Percentiles rank a stretch among this genome's conserved stretches.
Evolutionary conservation across 257 asterid species (phyloP).

Genomic region (Echium plantagineum): DNA sequence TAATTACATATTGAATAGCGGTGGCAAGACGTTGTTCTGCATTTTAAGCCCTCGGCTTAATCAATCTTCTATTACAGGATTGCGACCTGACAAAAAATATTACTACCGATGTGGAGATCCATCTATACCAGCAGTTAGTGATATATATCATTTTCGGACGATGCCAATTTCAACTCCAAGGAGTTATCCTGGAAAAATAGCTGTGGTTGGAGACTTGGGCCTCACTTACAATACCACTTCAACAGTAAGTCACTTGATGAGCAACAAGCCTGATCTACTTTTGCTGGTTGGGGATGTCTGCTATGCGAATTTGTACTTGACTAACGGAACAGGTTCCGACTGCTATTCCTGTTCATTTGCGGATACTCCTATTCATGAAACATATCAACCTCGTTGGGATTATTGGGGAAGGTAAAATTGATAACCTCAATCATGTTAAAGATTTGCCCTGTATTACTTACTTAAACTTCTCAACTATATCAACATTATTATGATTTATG

Average conservation of each 20-base stretch:
- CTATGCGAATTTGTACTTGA: slow-evolving; percentile 83
- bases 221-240: slow-evolving; percentile 93
- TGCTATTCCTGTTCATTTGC: slow-evolving; percentile 87
- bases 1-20: no score
- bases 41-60: not conserved
- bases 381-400: slow-evolving; percentile 99
- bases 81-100: slow-evolving; percentile 50
- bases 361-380: slow-evolving; percentile 79
- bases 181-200: slow-evolving; percentile 62
- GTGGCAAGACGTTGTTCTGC: not conserved
- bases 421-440: not conserved
- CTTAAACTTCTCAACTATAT: not conserved
- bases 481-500: not conserved
- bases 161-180: slow-evolving; percentile 56
- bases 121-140: slow-evolving; percentile 59
- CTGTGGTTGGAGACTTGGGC: slow-evolving; percentile 82
- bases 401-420: slow-evolving; percentile 85
- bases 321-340: slow-evolving; percentile 83
- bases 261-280: slow-evolving; percentile 64
- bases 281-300: slow-evolving; percentile 70
- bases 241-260: slow-evolving; percentile 52
- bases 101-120: slow-evolving; percentile 87
- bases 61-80: slow-evolving; percentile 26
- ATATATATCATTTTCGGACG: slow-evolving; percentile 51
- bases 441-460: not conserved